Conservation (phyloP, 176 grass and related monocot species). For the Aechmea fasciata region DNA sequence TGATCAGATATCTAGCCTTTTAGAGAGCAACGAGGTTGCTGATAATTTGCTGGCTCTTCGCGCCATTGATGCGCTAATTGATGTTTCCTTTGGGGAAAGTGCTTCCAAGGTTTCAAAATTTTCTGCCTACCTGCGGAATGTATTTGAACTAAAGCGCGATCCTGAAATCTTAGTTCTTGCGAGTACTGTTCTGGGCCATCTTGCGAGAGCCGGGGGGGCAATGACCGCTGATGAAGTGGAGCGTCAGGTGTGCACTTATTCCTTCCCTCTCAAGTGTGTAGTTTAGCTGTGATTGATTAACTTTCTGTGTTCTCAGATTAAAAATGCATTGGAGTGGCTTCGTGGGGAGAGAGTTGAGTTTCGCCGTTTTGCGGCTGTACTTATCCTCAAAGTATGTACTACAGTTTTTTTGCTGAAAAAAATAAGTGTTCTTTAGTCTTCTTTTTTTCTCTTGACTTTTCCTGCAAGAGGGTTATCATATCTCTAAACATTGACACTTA, state of each 20-base stretch:
- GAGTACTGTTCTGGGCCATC: conserved; percentile 79
- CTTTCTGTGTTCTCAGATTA: conserved; percentile 46
- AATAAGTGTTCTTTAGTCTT: neutral
- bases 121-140: conserved; percentile 57
- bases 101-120: conserved; percentile 94
- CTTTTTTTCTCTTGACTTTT: neutral
- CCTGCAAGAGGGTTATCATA: neutral
- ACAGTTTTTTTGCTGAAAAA: neutral
- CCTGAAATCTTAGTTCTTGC: conserved; percentile 82
- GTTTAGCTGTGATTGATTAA: conserved; percentile 11
- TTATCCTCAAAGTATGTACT: conserved; percentile 96
- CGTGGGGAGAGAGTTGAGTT: conserved; percentile 77
- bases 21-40: conserved; percentile 54
- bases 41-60: conserved; percentile 81
- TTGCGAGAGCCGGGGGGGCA: conserved; percentile 77
- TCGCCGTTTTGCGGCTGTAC: conserved; percentile 86
- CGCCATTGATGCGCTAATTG: conserved; percentile 84
- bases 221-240: conserved; percentile 98
- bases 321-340: conserved; percentile 95
- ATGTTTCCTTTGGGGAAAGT: conserved; percentile 78
- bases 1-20: conserved; percentile 66
- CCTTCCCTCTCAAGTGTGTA: conserved; percentile 2
- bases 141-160: conserved; percentile 85
- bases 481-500: neutral
- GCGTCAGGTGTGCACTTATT: conserved; percentile 40